Evolutionary conservation across 306 rosid species (phyloP).

Genomic region (Quercus engelmannii): DNA sequence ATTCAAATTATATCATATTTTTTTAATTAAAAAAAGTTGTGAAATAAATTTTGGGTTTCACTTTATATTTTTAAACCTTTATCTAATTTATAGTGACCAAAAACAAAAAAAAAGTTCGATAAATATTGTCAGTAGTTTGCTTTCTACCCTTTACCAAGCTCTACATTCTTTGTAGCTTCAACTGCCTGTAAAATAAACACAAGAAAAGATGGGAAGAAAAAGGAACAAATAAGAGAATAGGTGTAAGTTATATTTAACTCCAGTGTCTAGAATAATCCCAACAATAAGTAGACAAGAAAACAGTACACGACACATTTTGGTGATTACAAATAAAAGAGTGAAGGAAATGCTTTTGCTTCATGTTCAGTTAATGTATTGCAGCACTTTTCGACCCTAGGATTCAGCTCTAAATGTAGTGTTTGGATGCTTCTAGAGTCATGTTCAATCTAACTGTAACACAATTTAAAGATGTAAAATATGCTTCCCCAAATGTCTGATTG

Average conservation of each 20-base stretch:
- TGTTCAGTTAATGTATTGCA: background rate
- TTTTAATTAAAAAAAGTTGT: no score
- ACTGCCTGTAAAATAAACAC: conserved; percentile 56
- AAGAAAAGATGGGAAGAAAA: background rate
- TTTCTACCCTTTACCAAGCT: conserved; percentile 50
- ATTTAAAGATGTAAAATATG: no score
- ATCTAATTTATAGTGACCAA: no score
- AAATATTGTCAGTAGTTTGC: no score
- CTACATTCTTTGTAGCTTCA: conserved; percentile 85
- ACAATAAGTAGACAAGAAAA: background rate
- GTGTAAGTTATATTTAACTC: background rate
- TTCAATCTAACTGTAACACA: background rate
- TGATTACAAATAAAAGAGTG: background rate
- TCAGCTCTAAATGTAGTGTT: no score
- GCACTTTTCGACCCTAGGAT: no score
- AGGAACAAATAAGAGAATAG: background rate
- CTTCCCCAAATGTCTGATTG: no score
- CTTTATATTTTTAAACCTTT: no score
- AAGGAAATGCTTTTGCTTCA: background rate
- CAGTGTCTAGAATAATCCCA: background rate
- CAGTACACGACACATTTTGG: background rate
- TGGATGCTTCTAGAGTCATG: background rate
- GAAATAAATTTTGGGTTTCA: no score
- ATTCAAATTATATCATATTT: no score
- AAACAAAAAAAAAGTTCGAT: no score